Evolutionary conservation across 495 filamentous ascomycete genomes (phyloP), one percentile per base, ranked within the genome.

Genomic region (Aspergillus avenaceus): DNA sequence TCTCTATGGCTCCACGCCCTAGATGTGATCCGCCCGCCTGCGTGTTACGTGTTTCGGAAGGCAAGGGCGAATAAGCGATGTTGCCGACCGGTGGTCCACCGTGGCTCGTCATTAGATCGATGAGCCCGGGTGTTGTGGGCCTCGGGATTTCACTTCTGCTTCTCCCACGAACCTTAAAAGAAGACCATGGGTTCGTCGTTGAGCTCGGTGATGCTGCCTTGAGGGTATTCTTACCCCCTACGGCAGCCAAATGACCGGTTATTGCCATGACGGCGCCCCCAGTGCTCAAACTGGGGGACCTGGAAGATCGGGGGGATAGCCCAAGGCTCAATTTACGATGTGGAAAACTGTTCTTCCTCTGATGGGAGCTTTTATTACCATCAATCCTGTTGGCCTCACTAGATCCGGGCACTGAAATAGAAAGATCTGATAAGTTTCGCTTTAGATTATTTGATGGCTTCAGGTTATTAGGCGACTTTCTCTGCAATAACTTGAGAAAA

Each of bases 61-160:
- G 44, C 32, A 66, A 56, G 16, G 61, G 41, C 25, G 77, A 69
- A 54, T 66, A 65, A 18, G 61, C 64, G 41, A 78, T 59, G 38
- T 60, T 72, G 22, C 71, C 66, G 38, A 77, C 70, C 7, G 74
- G 76, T 0, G 74, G 75, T 4, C 75, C 75, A 34, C 73, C 74
- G 43, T 75, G 70, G 32, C 55, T 74, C 11, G 64, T 74, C 72
- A 75, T 78, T 21, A 79, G 59, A 28, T 74, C 68, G 7, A 72
- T 55, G 14, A 78, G 48, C 5, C 72, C 74, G 8, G 66, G 68
- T 23, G 54, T 62, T 23, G 71, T 61, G 12, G 71, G 63, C 49
- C 68, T 76, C 4, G 81, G 72, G 23, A 90, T 54, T 47, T 96
- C 91, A 53, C 88, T 93, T 60, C 79, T 84, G 70, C 87, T 92